A percentile compares a stretch with the other conserved stretches of the same genome.
Evolutionary conservation across 2,329 filamentous ascomycete genomes (phyloP).

Genomic region (Pseudopyrenochaeta lycopersici): DNA sequence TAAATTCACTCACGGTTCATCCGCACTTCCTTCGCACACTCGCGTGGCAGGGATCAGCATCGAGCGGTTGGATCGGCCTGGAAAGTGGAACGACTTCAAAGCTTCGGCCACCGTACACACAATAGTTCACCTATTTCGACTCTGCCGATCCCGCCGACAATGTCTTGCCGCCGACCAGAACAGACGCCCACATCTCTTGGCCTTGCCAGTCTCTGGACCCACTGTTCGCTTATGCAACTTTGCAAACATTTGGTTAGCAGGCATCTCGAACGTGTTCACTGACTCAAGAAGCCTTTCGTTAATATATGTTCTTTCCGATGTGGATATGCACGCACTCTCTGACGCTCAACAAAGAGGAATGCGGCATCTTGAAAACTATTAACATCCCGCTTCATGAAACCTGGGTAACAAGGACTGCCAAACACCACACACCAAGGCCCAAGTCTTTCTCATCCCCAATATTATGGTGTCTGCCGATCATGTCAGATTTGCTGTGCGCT

Average conservation of each 20-base stretch:
- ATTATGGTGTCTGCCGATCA: no score
- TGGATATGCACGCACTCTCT: not conserved
- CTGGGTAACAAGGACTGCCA: no score
- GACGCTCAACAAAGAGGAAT: not conserved
- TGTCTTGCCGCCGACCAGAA: not conserved
- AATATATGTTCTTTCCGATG: not conserved
- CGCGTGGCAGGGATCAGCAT: not conserved
- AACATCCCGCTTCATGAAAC: no score
- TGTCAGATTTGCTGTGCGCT: no score
- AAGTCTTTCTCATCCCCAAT: no score
- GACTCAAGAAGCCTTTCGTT: not conserved
- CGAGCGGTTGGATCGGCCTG: not conserved
- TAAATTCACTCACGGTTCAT: not conserved
- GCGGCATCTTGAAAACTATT: not conserved
- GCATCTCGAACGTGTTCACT: not conserved
- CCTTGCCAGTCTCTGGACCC: not conserved
- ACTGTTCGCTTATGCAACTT: not conserved
- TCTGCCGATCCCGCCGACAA: not conserved
- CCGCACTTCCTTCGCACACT: not conserved
- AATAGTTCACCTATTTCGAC: not conserved
- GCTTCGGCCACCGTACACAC: no score
- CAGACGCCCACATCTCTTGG: not conserved
- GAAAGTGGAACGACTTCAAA: not conserved
- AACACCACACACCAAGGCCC: no score
- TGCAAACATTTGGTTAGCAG: not conserved